Conservation (phyloP, 2,329 filamentous ascomycete species). For the Penicillium sp. region DNA sequence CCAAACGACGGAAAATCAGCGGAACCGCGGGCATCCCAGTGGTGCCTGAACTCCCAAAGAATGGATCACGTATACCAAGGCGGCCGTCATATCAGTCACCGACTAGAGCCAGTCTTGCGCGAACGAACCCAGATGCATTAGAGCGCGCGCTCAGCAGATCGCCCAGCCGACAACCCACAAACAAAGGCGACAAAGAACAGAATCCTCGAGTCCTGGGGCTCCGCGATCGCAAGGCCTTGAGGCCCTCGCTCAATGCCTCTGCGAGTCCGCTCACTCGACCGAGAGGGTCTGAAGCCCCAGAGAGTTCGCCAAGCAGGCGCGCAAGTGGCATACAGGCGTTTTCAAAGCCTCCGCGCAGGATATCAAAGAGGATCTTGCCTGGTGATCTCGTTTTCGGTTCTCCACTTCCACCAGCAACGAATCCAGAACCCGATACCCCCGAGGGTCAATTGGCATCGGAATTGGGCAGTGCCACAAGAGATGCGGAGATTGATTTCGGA, state of each 20-base stretch:
- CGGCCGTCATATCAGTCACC: slow-evolving; percentile 67
- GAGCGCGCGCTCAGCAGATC: slow-evolving; percentile 46
- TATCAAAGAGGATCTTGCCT: slow-evolving; percentile 35
- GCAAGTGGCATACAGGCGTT: slow-evolving; percentile 37
- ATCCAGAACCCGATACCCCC: slow-evolving; percentile 25
- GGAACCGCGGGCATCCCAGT: slow-evolving; percentile 52
- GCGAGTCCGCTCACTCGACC: slow-evolving; percentile 28
- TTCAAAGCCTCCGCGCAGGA: slow-evolving; percentile 37
- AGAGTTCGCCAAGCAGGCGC: slow-evolving; percentile 28
- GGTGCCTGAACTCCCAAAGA: slow-evolving; percentile 34
- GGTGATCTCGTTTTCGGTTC: slow-evolving; percentile 33
- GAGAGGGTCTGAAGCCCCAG: slow-evolving; percentile 13
- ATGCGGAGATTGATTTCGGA: slow-evolving; percentile 18
- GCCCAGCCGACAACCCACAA: slow-evolving; percentile 33
- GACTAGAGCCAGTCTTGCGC: slow-evolving; percentile 63
- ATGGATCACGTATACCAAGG: slow-evolving; percentile 30
- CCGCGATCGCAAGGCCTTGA: slow-evolving; percentile 39
- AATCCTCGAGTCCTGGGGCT: slow-evolving; percentile 31
- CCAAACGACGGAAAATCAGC: slow-evolving; percentile 66
- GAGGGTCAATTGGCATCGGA: slow-evolving; percentile 37
- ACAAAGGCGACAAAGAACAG: slow-evolving; percentile 15
- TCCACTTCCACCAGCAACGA: slow-evolving; percentile 17
- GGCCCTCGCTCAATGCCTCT: slow-evolving; percentile 34
- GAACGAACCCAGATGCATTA: slow-evolving; percentile 61
- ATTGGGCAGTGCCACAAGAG: slow-evolving; percentile 32